These are phyloP conservation scores for Haematococcus lacustris DNA, from an alignment of 139 green algal species.

Conservation along the genomic window DNA sequence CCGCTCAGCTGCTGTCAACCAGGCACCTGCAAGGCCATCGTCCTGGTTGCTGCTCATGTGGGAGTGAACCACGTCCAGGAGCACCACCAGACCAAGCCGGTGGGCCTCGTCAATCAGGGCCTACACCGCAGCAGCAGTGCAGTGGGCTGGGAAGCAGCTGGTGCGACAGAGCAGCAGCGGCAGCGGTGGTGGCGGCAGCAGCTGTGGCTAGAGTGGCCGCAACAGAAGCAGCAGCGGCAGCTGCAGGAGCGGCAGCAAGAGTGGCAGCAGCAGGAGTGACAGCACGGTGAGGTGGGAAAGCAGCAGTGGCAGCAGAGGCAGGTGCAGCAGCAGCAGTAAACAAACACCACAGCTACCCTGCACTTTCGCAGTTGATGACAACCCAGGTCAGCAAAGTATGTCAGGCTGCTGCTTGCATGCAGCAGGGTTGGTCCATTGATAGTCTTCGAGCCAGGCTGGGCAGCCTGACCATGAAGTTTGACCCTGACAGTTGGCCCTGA, in stretches of 20 bases:
- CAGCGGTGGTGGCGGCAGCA: not conserved
- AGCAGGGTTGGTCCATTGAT: no score
- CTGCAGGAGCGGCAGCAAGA: not conserved
- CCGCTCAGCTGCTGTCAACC: no score
- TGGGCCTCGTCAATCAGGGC: constrained; percentile 86
- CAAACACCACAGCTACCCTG: no score
- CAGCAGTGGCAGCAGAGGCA: no score
- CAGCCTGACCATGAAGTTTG: no score
- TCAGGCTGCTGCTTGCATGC: no score
- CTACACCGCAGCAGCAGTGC: constrained; percentile 19
- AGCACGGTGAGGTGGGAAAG: not conserved
- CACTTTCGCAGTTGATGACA: no score
- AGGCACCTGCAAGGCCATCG: constrained; percentile 79
- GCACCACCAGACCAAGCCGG: constrained; percentile 73
- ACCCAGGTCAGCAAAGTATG: no score
- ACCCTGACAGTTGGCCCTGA: no score
- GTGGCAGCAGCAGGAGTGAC: not conserved
- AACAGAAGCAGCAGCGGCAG: no score
- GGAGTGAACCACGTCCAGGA: constrained; percentile 91
- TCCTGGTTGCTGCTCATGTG: constrained; percentile 76
- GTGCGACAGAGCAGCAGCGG: not conserved
- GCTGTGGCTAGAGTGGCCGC: constrained; percentile 3
- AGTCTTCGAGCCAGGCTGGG: no score
- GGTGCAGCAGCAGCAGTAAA: no score
- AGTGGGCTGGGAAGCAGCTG: not conserved